Evolutionary conservation across 1,284 basidiomycete species (phyloP).

Genomic region (Caloboletus inedulis): DNA sequence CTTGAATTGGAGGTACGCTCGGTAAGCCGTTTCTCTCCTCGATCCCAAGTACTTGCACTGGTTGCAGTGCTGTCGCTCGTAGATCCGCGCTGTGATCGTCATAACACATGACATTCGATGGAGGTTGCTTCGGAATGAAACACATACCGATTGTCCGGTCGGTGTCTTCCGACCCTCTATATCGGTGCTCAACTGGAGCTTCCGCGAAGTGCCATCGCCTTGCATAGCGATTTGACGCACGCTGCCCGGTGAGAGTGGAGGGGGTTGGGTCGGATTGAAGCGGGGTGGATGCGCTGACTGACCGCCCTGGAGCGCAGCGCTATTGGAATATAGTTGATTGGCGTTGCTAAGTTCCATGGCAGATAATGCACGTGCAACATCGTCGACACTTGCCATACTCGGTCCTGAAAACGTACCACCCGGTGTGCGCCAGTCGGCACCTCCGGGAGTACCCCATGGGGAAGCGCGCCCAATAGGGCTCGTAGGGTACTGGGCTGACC

Average conservation of each 20-base stretch:
- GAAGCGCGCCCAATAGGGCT: conserved; percentile 62
- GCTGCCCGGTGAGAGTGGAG: conserved; percentile 43
- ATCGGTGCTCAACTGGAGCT: conserved; percentile 57
- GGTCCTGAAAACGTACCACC: conserved; percentile 31
- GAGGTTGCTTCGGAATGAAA: conserved; percentile 34
- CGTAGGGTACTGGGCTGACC: conserved; percentile 46
- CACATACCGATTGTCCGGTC: conserved; percentile 44
- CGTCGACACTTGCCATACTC: conserved; percentile 52
- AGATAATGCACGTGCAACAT: conserved; percentile 70
- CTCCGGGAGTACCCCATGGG: conserved; percentile 55
- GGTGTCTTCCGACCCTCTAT: conserved; percentile 61
- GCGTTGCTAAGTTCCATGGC: conserved; percentile 52
- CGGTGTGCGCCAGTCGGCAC: conserved; percentile 61
- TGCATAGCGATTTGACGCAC: conserved; percentile 34
- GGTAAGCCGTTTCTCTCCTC: conserved; percentile 55
- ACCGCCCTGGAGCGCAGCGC: conserved; percentile 36
- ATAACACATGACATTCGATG: conserved; percentile 35
- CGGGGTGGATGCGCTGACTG: conserved; percentile 63
- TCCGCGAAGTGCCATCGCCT: conserved; percentile 36
- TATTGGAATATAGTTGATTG: conserved; percentile 36
- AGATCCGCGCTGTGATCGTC: conserved; percentile 24
- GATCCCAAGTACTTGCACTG: conserved; percentile 51
- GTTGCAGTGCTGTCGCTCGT: conserved; percentile 40
- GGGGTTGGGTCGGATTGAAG: conserved; percentile 56
- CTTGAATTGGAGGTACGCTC: conserved; percentile 66